phyloP scores from a whole-genome alignment of 176 grass and related monocot species.

The Zoysia japonica region DNA sequence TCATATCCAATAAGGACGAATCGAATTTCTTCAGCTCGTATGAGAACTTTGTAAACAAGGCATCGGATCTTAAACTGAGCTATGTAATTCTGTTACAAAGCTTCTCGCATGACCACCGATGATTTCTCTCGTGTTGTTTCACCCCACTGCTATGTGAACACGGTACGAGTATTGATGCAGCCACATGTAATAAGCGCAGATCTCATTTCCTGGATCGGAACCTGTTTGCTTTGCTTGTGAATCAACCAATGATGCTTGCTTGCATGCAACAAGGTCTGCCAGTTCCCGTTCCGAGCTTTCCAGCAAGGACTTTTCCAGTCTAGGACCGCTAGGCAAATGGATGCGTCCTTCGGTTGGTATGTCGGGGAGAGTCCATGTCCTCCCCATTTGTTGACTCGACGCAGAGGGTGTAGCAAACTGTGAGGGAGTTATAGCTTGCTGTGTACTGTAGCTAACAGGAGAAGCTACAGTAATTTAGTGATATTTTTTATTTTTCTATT shows the following conservation, averaged over 20 bases:
- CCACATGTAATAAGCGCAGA: not conserved
- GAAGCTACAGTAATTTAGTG: too few relatives aligned
- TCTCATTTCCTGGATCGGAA: not conserved
- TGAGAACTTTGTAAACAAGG: slow-evolving; percentile 51
- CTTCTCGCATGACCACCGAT: not conserved
- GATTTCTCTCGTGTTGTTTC: not conserved
- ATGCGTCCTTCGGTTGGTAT: slow-evolving; percentile 1
- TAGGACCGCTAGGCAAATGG: too few relatives aligned
- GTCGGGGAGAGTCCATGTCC: not conserved
- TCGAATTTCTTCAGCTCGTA: slow-evolving; percentile 34
- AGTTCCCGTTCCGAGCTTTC: too few relatives aligned
- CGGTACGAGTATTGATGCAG: too few relatives aligned
- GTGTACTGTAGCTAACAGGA: too few relatives aligned
- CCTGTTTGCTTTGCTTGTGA: not conserved
- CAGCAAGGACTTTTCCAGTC: not conserved
- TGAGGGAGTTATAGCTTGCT: too few relatives aligned
- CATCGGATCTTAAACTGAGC: slow-evolving; percentile 18
- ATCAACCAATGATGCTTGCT: not conserved
- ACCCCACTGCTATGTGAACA: not conserved
- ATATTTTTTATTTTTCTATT: too few relatives aligned
- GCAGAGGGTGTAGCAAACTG: too few relatives aligned
- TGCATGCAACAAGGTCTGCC: not conserved
- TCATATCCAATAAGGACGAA: slow-evolving; percentile 59
- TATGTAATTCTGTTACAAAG: slow-evolving; percentile 10
- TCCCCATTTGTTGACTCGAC: too few relatives aligned